These are phyloP conservation scores for Akanthomyces dipterigenus DNA, from an alignment of 2,329 filamentous ascomycete genomes.

Conservation along the genomic window DNA sequence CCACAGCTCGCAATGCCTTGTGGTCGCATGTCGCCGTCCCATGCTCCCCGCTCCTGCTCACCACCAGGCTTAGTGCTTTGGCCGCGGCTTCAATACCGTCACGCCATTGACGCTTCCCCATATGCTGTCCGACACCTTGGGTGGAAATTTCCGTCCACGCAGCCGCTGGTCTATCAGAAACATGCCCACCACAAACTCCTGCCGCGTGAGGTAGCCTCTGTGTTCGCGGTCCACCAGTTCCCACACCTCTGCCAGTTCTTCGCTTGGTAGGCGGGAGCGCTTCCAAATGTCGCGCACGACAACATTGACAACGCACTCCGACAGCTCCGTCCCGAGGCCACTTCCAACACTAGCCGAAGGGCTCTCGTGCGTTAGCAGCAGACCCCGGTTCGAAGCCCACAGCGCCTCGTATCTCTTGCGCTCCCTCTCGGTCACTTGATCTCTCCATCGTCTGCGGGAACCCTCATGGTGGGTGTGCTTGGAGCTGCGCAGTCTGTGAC, in stretches of 20 bases:
- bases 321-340: constrained; percentile 21
- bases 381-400: constrained; percentile 73
- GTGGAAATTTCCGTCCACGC: constrained; percentile 71
- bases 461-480: constrained; percentile 74
- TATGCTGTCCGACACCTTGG: constrained; percentile 63
- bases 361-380: constrained; percentile 32
- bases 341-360: constrained; percentile 15
- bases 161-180: constrained; percentile 78
- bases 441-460: constrained; percentile 67
- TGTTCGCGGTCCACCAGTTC: constrained; percentile 58
- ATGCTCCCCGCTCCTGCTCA: not conserved
- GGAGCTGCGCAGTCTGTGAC: constrained; percentile 45
- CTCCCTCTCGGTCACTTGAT: constrained; percentile 64
- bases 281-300: constrained; percentile 71
- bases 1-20: too few species aligned
- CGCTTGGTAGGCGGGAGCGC: constrained; percentile 58
- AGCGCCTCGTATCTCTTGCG: constrained; percentile 77
- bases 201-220: constrained; percentile 51
- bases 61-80: constrained; percentile 15
- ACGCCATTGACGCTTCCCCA: constrained; percentile 61
- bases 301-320: constrained; percentile 56
- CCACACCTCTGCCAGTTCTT: constrained; percentile 71
- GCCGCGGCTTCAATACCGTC: constrained; percentile 27
- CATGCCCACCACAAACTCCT: constrained; percentile 76
- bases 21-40: too few species aligned